These are phyloP conservation scores for Phlegmacium glaucopus DNA, from an alignment of 768 basidiomycete species.

Conservation along the genomic window DNA sequence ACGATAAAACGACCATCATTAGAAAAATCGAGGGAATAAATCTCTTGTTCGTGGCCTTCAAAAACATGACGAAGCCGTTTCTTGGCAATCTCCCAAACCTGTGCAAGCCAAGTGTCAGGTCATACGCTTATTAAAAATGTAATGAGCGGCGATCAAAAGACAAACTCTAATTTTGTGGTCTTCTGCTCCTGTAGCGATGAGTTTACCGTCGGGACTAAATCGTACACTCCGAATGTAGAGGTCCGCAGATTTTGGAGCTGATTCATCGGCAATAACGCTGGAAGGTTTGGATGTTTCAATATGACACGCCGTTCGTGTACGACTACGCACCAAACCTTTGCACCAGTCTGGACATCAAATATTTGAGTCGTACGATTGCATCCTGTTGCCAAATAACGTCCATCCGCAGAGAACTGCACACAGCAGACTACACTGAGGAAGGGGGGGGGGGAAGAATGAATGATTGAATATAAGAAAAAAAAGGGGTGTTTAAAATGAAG, in stretches of 20 bases:
- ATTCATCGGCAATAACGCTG: conserved; percentile 77
- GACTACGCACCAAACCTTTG: conserved; percentile 70
- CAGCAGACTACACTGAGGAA: conserved; percentile 64
- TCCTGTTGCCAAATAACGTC: conserved; percentile 89
- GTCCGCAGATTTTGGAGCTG: conserved; percentile 68
- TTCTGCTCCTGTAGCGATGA: conserved; percentile 92
- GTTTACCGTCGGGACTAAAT: conserved; percentile 92
- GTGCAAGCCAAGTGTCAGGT: not conserved
- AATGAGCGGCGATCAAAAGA: conserved; percentile 20
- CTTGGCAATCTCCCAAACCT: conserved; percentile 90
- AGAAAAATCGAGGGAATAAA: conserved; percentile 92
- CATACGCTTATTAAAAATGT: not conserved
- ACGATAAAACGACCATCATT: conserved; percentile 80
- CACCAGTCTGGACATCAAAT: conserved; percentile 86
- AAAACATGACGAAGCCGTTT: conserved; percentile 71
- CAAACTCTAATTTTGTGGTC: conserved; percentile 88
- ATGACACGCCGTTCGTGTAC: not conserved
- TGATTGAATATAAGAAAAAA: not conserved
- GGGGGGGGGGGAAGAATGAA: not conserved
- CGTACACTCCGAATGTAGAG: conserved; percentile 92
- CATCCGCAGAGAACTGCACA: conserved; percentile 91
- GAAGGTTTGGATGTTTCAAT: conserved; percentile 24
- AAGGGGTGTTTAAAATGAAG: not conserved
- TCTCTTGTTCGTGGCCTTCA: conserved; percentile 85
- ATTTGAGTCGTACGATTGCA: conserved; percentile 97